These are phyloP conservation scores for Solanum corneliomulleri DNA, from an alignment of 257 asterid species.

Conservation along the genomic window DNA sequence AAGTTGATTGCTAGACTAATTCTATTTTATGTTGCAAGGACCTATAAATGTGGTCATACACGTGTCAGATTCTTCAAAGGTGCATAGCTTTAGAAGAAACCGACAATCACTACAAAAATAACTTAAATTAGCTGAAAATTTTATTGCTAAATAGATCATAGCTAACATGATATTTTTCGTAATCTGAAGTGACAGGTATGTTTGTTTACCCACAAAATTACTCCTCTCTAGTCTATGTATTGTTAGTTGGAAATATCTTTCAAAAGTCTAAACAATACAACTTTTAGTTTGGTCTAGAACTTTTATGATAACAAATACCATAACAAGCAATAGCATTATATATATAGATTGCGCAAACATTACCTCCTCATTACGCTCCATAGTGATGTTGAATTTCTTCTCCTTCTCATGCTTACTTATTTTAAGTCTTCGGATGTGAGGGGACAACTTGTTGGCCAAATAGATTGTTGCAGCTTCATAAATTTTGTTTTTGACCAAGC, in stretches of 20 bases:
- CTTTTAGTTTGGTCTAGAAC: neutral
- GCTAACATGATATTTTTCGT: too few species aligned
- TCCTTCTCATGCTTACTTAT: neutral
- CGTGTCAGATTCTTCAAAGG: too few species aligned
- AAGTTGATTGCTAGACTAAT: neutral
- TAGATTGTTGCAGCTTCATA: constrained; percentile 9
- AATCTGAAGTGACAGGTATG: neutral
- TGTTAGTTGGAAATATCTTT: neutral
- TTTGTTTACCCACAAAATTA: neutral
- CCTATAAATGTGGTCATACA: too few species aligned
- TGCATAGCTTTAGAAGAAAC: too few species aligned
- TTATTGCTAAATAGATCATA: too few species aligned
- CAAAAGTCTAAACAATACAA: neutral
- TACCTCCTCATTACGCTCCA: constrained; percentile 6
- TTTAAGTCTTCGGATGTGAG: neutral
- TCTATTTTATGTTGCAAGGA: too few species aligned
- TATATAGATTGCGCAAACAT: neutral
- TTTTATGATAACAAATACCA: neutral
- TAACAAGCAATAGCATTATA: neutral
- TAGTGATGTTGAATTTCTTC: neutral
- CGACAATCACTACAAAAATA: neutral
- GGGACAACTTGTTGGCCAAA: neutral
- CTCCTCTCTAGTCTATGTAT: neutral
- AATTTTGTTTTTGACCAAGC: constrained; percentile 1
- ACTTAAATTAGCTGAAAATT: too few species aligned